These are phyloP conservation scores for Wickerhamiella spandovensis DNA, from an alignment of 805 yeast species.

Conservation along the genomic window DNA sequence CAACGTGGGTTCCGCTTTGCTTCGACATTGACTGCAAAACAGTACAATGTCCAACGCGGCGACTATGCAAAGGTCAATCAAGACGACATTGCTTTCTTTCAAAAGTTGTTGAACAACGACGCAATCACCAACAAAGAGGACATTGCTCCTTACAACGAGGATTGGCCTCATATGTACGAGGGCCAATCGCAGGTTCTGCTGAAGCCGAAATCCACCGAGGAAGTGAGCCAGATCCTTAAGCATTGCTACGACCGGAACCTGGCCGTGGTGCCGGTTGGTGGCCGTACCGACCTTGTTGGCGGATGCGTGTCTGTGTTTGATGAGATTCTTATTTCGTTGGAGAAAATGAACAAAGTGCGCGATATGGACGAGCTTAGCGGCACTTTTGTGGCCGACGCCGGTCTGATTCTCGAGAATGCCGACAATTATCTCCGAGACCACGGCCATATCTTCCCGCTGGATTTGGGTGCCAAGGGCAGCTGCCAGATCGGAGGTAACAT, in stretches of 20 bases:
- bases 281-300: conserved; percentile 91
- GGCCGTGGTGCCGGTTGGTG: conserved; percentile 93
- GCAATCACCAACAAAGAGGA: conserved; percentile 45
- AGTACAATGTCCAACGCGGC: conserved; percentile 41
- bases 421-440: conserved; percentile 62
- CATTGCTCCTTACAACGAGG: conserved; percentile 62
- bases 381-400: conserved; percentile 77
- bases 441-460: conserved; percentile 87
- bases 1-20: neutral
- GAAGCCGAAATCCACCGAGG: conserved; percentile 70
- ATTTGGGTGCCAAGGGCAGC: conserved; percentile 90
- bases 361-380: conserved; percentile 73
- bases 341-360: conserved; percentile 61
- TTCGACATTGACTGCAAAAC: conserved; percentile 43
- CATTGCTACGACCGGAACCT: conserved; percentile 65
- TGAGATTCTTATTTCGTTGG: conserved; percentile 61
- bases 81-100: conserved; percentile 49
- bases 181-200: conserved; percentile 72
- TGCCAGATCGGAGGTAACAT: conserved; percentile 92
- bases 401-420: conserved; percentile 73
- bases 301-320: conserved; percentile 88
- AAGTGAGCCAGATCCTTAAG: conserved; percentile 59
- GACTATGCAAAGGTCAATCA: conserved; percentile 39
- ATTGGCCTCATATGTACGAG: conserved; percentile 84
- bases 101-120: conserved; percentile 30